Evolutionary conservation across 352 stramenopile genomes (phyloP).

Genomic region (Achlya hypogyna): DNA sequence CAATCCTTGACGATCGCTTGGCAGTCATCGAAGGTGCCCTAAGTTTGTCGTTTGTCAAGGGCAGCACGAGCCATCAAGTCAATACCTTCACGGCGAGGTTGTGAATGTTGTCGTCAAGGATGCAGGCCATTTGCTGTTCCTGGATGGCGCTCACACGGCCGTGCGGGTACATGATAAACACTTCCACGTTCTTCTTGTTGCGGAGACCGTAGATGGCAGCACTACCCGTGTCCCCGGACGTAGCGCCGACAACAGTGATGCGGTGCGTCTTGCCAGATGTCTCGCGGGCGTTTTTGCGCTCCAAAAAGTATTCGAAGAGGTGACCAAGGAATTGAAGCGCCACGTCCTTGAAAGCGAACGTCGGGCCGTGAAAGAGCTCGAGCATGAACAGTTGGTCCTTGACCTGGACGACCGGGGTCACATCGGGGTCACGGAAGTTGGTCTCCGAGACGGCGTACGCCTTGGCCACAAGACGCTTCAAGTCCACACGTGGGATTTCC

Average conservation of each 20-base stretch:
- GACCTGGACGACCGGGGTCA: constrained; percentile 91
- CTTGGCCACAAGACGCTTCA: constrained; percentile 87
- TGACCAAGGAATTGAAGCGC: constrained; percentile 98
- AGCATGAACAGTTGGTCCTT: constrained; percentile 84
- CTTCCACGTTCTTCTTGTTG: constrained; percentile 96
- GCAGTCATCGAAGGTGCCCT: constrained; percentile 98
- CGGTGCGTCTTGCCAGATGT: constrained; percentile 47
- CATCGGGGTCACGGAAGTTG: constrained; percentile 89
- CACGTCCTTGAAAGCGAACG: constrained; percentile 99
- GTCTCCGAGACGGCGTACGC: constrained; percentile 72
- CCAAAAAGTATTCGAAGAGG: constrained; percentile 98
- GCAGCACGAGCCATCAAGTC: background rate
- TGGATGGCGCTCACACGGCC: constrained; percentile 95
- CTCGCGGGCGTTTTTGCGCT: constrained; percentile 55
- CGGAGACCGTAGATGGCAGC: constrained; percentile 97
- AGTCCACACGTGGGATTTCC: constrained; percentile 87
- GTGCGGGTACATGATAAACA: constrained; percentile 97
- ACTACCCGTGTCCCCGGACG: constrained; percentile 96
- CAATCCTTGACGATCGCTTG: constrained; percentile 98
- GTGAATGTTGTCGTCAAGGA: constrained; percentile 97
- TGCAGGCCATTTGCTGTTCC: constrained; percentile 98
- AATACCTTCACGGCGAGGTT: constrained; percentile 83
- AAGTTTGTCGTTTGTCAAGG: constrained; percentile 21
- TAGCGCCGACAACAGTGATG: constrained; percentile 96
- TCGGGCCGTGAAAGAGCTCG: constrained; percentile 99